A percentile compares a stretch with the other conserved stretches of the same genome.
phyloP scores from a whole-genome alignment of 495 filamentous ascomycete genomes.

The Penicillium paxilli region DNA sequence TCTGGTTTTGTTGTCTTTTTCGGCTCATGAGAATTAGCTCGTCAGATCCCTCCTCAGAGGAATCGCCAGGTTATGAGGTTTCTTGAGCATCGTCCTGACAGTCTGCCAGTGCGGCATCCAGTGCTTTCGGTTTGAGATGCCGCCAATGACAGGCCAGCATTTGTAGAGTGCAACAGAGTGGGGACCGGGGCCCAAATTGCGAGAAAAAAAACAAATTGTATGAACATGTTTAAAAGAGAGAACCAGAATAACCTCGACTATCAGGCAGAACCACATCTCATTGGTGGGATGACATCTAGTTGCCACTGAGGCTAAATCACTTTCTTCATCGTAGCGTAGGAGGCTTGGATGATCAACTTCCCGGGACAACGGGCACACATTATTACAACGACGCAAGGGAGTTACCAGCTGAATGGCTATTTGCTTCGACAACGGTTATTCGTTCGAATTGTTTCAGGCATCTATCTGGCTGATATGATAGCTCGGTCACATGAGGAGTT shows the following conservation, averaged over 20 bases:
- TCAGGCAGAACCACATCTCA: not conserved
- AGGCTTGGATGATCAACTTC: not conserved
- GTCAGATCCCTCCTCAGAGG: not conserved
- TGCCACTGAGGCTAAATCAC: not conserved
- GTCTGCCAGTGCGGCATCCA: slow-evolving; percentile 14
- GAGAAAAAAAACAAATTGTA: not conserved
- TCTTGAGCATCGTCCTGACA: slow-evolving; percentile 8
- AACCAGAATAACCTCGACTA: not conserved
- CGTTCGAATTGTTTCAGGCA: not conserved
- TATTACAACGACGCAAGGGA: not conserved
- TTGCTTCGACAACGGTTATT: not conserved
- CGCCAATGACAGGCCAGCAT: slow-evolving; percentile 22
- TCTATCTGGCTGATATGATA: not conserved
- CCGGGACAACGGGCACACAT: not conserved
- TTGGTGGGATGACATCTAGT: not conserved
- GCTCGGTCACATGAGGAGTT: too few relatives aligned
- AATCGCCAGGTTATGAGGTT: slow-evolving; percentile 7
- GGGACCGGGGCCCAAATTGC: slow-evolving; percentile 9
- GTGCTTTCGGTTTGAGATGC: slow-evolving; percentile 21
- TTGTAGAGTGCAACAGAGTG: slow-evolving; percentile 13
- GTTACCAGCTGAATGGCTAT: not conserved
- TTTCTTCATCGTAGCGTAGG: not conserved
- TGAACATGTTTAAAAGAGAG: not conserved
- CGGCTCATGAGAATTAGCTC: slow-evolving; percentile 14
- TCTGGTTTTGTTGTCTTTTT: slow-evolving; percentile 8